Conservation (phyloP, 441 rosid species). For the Cnidoscolus chayamansa region DNA sequence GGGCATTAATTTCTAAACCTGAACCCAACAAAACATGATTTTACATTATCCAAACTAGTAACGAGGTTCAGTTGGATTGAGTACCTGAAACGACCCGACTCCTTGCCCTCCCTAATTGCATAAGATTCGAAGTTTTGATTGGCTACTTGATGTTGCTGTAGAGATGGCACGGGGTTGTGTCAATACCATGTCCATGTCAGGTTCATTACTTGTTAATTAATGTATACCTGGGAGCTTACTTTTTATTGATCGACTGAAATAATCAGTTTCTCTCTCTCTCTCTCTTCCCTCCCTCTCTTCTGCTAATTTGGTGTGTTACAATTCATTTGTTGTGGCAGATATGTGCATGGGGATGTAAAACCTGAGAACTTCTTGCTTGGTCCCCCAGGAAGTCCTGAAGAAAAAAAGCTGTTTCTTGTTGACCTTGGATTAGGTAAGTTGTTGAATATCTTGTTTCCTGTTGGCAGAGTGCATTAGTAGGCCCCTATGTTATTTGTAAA, state of each 20-base stretch:
- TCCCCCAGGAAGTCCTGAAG: constrained; percentile 71
- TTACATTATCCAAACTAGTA: no score
- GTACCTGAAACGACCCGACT: no score
- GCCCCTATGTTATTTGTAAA: no score
- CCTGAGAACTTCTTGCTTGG: constrained; percentile 97
- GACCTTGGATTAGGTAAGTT: constrained; percentile 85
- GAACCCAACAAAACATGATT: no score
- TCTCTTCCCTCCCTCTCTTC: not conserved
- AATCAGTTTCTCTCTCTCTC: not conserved
- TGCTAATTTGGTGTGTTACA: not conserved
- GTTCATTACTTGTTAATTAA: not conserved
- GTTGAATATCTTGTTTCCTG: constrained; percentile 1
- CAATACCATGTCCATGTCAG: not conserved
- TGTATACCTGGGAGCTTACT: not conserved
- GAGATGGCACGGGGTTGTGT: no score
- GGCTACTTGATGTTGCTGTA: not conserved
- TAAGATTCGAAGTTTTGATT: not conserved
- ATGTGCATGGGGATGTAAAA: constrained; percentile 95
- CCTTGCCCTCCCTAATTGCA: no score
- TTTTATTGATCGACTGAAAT: not conserved
- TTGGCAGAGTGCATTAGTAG: no score
- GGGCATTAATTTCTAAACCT: no score
- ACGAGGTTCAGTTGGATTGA: no score
- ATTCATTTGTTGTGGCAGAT: constrained; percentile 41
- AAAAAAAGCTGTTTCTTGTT: constrained; percentile 78